phyloP scores from a whole-genome alignment of 179 eudicot species.

The Beta macrorhiza region DNA sequence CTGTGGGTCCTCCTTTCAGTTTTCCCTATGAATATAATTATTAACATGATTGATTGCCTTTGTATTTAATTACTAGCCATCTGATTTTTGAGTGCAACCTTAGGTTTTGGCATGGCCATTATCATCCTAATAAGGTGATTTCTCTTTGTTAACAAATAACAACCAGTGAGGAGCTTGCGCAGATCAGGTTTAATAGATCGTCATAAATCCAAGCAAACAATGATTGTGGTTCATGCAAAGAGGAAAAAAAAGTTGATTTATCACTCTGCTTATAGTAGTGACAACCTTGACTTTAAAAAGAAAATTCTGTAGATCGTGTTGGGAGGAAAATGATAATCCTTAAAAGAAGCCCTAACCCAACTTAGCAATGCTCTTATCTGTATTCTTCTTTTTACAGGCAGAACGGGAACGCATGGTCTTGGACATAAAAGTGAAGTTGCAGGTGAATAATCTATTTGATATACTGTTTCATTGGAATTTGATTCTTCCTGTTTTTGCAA shows the following conservation, averaged over 20 bases:
- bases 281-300: neutral
- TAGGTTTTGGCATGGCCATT: neutral
- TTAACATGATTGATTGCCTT: neutral
- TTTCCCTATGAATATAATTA: neutral
- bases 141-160: neutral
- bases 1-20: constrained; percentile 53
- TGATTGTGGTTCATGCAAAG: neutral
- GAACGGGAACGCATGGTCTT: constrained; percentile 97
- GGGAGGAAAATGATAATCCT: neutral
- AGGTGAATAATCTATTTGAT: constrained; percentile 44
- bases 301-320: neutral
- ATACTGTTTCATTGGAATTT: neutral
- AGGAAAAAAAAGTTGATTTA: neutral
- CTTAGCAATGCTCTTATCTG: constrained; percentile 1
- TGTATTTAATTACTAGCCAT: neutral
- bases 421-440: constrained; percentile 95
- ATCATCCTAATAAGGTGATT: neutral
- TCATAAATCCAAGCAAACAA: neutral
- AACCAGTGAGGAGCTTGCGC: neutral
- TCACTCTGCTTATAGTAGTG: neutral
- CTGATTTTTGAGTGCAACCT: neutral
- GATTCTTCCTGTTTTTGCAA: neutral
- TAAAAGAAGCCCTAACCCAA: no score
- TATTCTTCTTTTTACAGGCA: constrained; percentile 52
- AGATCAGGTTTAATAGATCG: neutral